These are phyloP conservation scores for Coemansia asiatica DNA, from an alignment of 192 early-diverging fungal genomes.

Conservation along the genomic window DNA sequence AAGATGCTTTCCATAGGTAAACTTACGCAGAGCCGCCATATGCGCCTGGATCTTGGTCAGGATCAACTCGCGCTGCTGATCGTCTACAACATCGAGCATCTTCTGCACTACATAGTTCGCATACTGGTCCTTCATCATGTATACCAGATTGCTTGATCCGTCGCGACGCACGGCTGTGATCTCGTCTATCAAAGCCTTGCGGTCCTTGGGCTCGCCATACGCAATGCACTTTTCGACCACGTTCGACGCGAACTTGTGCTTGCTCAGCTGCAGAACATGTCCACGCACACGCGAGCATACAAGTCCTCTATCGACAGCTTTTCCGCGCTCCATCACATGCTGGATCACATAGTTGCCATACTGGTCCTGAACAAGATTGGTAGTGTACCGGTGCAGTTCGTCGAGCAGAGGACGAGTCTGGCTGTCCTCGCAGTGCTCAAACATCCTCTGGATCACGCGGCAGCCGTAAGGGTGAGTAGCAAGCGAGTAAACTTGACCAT, in stretches of 20 bases:
- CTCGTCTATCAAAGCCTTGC: conserved; percentile 89
- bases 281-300: conserved; percentile 90
- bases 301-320: conserved; percentile 80
- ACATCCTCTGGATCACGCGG: conserved; percentile 98
- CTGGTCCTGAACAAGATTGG: conserved; percentile 94
- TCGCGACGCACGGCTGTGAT: conserved; percentile 82
- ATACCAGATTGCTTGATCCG: conserved; percentile 71
- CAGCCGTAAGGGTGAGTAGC: conserved; percentile 99
- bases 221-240: conserved; percentile 99
- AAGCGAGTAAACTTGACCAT: conserved; percentile 91
- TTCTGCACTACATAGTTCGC: conserved; percentile 99
- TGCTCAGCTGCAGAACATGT: conserved; percentile 87
- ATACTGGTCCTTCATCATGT: conserved; percentile 99
- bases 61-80: conserved; percentile 83
- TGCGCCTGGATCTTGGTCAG: conserved; percentile 92
- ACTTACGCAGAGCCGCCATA: conserved; percentile 88
- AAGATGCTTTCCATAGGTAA: conserved; percentile 97
- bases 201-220: conserved; percentile 83
- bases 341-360: conserved; percentile 99
- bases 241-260: conserved; percentile 99
- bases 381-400: conserved; percentile 90
- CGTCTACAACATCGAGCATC: conserved; percentile 97
- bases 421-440: conserved; percentile 95
- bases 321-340: conserved; percentile 94
- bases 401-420: conserved; percentile 84